These are phyloP conservation scores for Penicillium sp. DNA, from an alignment of 2,329 filamentous ascomycete species.

Conservation along the genomic window DNA sequence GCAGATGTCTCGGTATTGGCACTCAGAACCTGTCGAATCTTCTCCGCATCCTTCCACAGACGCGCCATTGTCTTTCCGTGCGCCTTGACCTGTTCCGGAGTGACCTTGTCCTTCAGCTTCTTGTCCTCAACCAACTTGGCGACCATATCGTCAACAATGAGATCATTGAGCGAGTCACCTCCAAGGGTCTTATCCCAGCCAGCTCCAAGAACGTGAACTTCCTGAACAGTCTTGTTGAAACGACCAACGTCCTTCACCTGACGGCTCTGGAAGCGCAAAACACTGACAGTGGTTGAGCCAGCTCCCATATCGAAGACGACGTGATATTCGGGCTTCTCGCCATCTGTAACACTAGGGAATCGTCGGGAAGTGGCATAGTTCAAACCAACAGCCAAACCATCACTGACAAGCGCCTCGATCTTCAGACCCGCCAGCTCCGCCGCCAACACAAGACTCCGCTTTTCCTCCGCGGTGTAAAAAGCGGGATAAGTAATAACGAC, in stretches of 20 bases:
- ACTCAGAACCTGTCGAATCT: conserved; percentile 82
- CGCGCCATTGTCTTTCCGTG: conserved; percentile 87
- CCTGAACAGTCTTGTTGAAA: conserved; percentile 95
- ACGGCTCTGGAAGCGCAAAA: conserved; percentile 85
- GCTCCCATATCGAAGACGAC: conserved; percentile 98
- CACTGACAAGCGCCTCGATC: conserved; percentile 80
- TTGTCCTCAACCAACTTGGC: conserved; percentile 71
- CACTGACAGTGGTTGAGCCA: conserved; percentile 85
- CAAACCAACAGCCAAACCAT: conserved; percentile 87
- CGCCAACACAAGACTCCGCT: conserved; percentile 78
- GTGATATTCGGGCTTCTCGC: conserved; percentile 85
- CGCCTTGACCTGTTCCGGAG: conserved; percentile 52
- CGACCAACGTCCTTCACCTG: conserved; percentile 88
- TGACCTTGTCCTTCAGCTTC: conserved; percentile 46
- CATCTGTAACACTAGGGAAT: conserved; percentile 81
- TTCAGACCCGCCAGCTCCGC: conserved; percentile 86
- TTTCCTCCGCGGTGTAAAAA: conserved; percentile 90
- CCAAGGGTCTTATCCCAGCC: conserved; percentile 90
- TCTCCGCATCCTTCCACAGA: conserved; percentile 89
- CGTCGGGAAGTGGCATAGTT: conserved; percentile 92
- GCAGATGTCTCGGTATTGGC: conserved; percentile 81
- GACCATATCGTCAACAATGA: conserved; percentile 89
- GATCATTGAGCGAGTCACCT: conserved; percentile 81
- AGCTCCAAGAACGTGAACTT: conserved; percentile 82
- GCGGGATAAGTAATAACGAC: conserved; percentile 85